Percentiles rank a stretch among this genome's conserved stretches.
Conservation (phyloP, 2,329 filamentous ascomycete species). For the Coccinonectria pachysandricola region DNA sequence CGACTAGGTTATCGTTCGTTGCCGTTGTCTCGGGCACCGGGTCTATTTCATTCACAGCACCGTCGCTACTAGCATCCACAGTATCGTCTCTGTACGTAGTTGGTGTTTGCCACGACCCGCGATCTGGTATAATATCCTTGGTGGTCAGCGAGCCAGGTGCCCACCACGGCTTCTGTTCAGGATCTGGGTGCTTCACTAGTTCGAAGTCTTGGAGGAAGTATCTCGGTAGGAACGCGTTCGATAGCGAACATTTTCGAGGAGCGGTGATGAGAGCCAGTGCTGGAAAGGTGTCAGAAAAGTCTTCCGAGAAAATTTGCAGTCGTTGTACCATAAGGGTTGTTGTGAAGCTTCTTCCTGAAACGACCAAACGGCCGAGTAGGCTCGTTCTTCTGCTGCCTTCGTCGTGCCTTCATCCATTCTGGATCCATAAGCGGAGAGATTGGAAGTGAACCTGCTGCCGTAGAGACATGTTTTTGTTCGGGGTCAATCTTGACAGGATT, state of each 20-base stretch:
- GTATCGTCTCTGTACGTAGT: not conserved
- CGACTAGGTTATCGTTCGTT: not conserved
- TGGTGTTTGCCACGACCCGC: constrained; percentile 2
- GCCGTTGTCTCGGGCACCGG: not conserved
- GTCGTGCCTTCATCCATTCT: constrained; percentile 33
- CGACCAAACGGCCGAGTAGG: constrained; percentile 24
- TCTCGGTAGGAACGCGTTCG: constrained; percentile 38
- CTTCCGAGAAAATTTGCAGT: not conserved
- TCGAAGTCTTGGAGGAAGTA: constrained; percentile 56
- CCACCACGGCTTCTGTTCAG: constrained; percentile 42
- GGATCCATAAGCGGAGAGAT: constrained; percentile 46
- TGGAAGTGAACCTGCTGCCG: constrained; percentile 36
- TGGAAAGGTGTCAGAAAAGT: constrained; percentile 18
- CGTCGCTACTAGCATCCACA: not conserved
- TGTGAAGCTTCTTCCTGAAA: constrained; percentile 48
- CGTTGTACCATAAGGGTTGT: constrained; percentile 53
- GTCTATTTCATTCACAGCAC: not conserved
- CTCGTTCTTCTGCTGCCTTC: constrained; percentile 31
- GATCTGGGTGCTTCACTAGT: constrained; percentile 44
- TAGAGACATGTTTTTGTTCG: constrained; percentile 33
- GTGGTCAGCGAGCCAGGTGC: constrained; percentile 36
- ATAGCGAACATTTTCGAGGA: constrained; percentile 44
- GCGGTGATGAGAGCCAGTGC: constrained; percentile 53
- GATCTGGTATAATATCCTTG: constrained; percentile 12
- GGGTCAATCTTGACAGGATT: constrained; percentile 26